phyloP scores from a whole-genome alignment of 768 basidiomycete genomes.

The Psilocybe cyanescens region DNA sequence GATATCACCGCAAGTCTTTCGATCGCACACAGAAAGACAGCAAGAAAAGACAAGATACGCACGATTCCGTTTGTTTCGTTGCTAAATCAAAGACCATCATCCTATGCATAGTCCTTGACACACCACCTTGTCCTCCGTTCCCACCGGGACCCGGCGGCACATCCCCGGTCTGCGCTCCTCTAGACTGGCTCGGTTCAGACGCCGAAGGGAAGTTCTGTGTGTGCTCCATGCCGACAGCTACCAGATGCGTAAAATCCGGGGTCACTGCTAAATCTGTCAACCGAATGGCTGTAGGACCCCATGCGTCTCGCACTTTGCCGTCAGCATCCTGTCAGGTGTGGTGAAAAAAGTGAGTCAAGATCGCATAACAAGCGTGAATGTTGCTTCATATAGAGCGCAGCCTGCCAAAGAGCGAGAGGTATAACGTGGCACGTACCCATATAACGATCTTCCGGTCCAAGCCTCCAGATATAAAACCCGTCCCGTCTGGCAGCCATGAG shows the following conservation, averaged over 20 bases:
- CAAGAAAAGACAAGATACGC: conserved; percentile 33
- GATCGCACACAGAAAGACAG: background rate
- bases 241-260: conserved; percentile 80
- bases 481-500: conserved; percentile 86
- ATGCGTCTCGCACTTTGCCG: conserved; percentile 73
- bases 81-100: conserved; percentile 80
- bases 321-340: conserved; percentile 61
- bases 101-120: conserved; percentile 52
- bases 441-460: conserved; percentile 83
- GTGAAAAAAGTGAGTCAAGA: conserved; percentile 17
- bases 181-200: conserved; percentile 21
- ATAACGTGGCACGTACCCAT: conserved; percentile 63
- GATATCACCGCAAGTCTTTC: conserved; percentile 13
- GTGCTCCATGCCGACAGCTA: conserved; percentile 78
- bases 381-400: conserved; percentile 10
- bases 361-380: conserved; percentile 15
- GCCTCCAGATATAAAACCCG: conserved; percentile 88
- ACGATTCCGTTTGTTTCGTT: conserved; percentile 73
- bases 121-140: conserved; percentile 26
- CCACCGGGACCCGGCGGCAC: conserved; percentile 33
- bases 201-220: conserved; percentile 22
- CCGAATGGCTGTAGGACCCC: conserved; percentile 74
- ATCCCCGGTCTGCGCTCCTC: conserved; percentile 38
- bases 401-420: conserved; percentile 7
- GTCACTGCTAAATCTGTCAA: conserved; percentile 87